Evolutionary conservation across 2,329 filamentous ascomycete species (phyloP).

Genomic region (Didymella lethalis): DNA sequence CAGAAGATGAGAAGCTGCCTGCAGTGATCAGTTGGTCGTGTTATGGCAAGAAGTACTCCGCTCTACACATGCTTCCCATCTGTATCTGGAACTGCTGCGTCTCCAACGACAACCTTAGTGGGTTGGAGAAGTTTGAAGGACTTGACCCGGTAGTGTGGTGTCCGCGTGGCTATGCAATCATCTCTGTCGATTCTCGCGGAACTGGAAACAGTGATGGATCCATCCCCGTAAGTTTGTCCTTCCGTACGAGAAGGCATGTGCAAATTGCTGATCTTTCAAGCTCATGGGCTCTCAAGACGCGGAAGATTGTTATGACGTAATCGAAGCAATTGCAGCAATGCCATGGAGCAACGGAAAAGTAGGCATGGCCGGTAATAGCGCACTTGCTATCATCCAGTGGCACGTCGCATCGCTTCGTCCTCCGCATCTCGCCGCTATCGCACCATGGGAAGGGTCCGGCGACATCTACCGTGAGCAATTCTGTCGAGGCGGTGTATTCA

Average conservation of each 20-base stretch:
- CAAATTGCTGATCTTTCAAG: not conserved
- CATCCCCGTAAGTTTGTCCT: not conserved
- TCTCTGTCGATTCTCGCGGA: conserved; percentile 45
- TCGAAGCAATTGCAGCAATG: conserved; percentile 54
- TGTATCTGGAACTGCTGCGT: not conserved
- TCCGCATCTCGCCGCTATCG: conserved; percentile 55
- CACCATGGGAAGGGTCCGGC: conserved; percentile 58
- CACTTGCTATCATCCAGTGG: conserved; percentile 55
- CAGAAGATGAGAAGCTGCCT: conserved; percentile 49
- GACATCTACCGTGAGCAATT: conserved; percentile 60
- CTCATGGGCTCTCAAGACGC: conserved; percentile 56
- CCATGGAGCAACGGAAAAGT: conserved; percentile 57
- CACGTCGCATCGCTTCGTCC: conserved; percentile 54
- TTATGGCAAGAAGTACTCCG: conserved; percentile 52
- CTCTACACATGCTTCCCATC: conserved; percentile 24
- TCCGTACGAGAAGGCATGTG: conserved; percentile 1
- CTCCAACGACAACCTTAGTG: conserved; percentile 28
- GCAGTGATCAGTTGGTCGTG: conserved; percentile 56
- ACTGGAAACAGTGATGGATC: conserved; percentile 46
- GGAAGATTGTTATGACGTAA: conserved; percentile 57
- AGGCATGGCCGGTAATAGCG: conserved; percentile 56
- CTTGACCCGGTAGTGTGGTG: conserved; percentile 52
- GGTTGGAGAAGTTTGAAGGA: conserved; percentile 56
- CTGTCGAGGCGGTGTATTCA: conserved; percentile 47
- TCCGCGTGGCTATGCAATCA: conserved; percentile 45